Evolutionary conservation across 2,329 filamentous ascomycete species (phyloP).

Genomic region (Fusarium longipes): DNA sequence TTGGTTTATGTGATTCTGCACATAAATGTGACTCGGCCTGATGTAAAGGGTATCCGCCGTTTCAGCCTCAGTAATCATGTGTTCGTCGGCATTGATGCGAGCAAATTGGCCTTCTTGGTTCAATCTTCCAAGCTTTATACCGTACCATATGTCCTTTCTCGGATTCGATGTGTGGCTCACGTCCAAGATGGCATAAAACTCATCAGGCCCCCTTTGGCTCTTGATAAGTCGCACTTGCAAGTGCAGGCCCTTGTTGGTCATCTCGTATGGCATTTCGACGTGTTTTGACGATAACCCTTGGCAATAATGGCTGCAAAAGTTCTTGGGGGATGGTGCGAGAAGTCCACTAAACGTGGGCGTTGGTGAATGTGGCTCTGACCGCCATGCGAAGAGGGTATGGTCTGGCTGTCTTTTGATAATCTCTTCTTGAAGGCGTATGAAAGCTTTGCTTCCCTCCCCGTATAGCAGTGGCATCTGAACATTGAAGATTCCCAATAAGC

Average conservation of each 20-base stretch:
- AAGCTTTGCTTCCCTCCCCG: conserved; percentile 51
- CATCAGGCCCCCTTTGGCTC: not conserved
- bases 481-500: conserved; percentile 50
- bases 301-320: not conserved
- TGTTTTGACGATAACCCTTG: not conserved
- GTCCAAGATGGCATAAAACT: conserved; percentile 13
- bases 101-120: conserved; percentile 4
- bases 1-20: conserved; percentile 11
- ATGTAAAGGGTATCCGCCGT: not conserved
- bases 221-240: not conserved
- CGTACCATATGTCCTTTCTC: not conserved
- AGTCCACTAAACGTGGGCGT: conserved; percentile 12
- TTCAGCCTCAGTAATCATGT: not conserved
- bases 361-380: not conserved
- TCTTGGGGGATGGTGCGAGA: conserved; percentile 1
- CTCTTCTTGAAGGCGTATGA: conserved; percentile 51
- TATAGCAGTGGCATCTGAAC: conserved; percentile 54
- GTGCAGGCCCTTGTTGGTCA: conserved; percentile 22
- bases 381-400: conserved; percentile 51
- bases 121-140: conserved; percentile 1
- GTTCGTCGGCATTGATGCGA: not conserved
- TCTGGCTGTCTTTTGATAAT: conserved; percentile 50
- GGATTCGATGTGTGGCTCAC: not conserved
- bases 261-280: conserved; percentile 14
- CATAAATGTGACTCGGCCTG: conserved; percentile 10